Evolutionary conservation across 257 asterid genomes (phyloP).

Genomic region (Ocimum tenuiflorum): DNA sequence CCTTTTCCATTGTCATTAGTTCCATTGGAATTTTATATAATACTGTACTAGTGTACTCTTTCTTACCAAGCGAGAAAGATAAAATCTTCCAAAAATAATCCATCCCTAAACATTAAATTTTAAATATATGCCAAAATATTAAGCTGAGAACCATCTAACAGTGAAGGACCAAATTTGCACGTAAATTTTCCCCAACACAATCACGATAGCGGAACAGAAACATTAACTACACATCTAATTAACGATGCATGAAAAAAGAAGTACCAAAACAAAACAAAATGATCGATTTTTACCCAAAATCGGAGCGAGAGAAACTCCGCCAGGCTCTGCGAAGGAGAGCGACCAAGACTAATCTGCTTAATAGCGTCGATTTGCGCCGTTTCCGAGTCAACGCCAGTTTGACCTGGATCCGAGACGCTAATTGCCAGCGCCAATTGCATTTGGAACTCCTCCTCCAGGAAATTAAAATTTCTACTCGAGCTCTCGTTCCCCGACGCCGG

Average conservation of each 20-base stretch:
- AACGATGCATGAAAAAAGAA: slow-evolving; percentile 5
- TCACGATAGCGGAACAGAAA: slow-evolving; percentile 1
- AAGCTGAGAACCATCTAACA: slow-evolving; percentile 5
- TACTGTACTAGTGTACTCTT: too few relatives aligned
- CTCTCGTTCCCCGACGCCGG: slow-evolving; percentile 26
- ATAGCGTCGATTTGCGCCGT: slow-evolving; percentile 79
- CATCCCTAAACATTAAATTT: neutral
- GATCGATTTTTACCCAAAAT: slow-evolving; percentile 53
- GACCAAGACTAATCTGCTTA: slow-evolving; percentile 79
- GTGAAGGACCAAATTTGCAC: slow-evolving; percentile 1
- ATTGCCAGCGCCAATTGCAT: slow-evolving; percentile 85
- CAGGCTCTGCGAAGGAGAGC: slow-evolving; percentile 55
- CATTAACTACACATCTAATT: neutral
- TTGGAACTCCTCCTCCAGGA: slow-evolving; percentile 87
- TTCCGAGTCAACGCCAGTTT: slow-evolving; percentile 56
- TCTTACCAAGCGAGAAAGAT: too few relatives aligned
- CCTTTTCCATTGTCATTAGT: too few relatives aligned
- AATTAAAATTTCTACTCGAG: slow-evolving; percentile 34
- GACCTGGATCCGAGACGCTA: slow-evolving; percentile 76
- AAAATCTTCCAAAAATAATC: neutral
- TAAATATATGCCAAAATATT: neutral
- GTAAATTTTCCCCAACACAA: neutral
- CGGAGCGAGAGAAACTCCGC: slow-evolving; percentile 65
- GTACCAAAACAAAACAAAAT: neutral
- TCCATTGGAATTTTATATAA: too few relatives aligned